Base-by-base conservation (phyloP, 208 protist species). In the Trypanosoma cruzi region DNA sequence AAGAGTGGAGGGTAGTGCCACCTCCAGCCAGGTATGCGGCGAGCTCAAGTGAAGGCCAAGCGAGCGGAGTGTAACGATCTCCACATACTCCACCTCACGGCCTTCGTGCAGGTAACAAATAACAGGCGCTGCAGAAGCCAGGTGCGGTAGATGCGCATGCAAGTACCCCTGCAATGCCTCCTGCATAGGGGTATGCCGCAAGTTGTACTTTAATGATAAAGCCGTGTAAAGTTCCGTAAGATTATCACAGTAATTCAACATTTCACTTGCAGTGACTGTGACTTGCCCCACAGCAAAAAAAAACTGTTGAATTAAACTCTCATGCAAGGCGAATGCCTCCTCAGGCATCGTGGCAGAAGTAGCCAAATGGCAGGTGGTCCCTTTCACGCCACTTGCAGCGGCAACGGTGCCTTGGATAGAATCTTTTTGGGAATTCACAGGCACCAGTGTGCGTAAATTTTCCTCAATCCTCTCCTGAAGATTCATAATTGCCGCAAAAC, bases 101-200 rank as follows among this genome's bases (percentile, higher is more conserved):
- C 46, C 63, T 10, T 52, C 44, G 53, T 80, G 72, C 18, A 82
- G 48, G 6, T 67, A 48, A 22, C 77, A 81, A n/a, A 88, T 75
- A 28, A 84, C 53, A 34, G 63, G 22, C 0, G 50, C 50, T 0
- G 82, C 76, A 26, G 49, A 22, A 0, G 49, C 56, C 44, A 80
- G 64, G 37, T 46, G 31, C 1, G 71, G 82, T 36, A 42, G 4
- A 44, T 37, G 61, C n/a, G 32, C 34, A 18, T 11, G 48, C 29
- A 56, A 37, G 6, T 55, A 57, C n/a, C 37, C 40, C 3, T 32
- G 40, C 14, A 64, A 20, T 26, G 40, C 29, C 16, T 64, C 24
- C 6, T 64, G 58, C 34, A 52, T 53, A 31, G n/a, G 14, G 26
- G n/a, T 52, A 49, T 36, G n/a, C 13, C 8, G n/a, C 29, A 64